Percentiles rank a stretch among this genome's conserved stretches.
Evolutionary conservation across 805 yeast species (phyloP).

Genomic region (Candida mattraensis): DNA sequence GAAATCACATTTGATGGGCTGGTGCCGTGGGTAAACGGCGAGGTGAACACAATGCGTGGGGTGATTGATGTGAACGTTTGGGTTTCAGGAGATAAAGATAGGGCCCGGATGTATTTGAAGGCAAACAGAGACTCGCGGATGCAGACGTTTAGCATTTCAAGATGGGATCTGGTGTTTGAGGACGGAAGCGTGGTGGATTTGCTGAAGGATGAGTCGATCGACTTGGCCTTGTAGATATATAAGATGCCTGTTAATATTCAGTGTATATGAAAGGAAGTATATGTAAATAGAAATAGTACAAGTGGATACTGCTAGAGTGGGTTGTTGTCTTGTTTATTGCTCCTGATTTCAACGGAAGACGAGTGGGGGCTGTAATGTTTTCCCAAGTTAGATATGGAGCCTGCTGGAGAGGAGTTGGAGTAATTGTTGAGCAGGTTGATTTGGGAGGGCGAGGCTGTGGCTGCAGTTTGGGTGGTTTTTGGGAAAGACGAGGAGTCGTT

Average conservation of each 20-base stretch:
- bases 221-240: slow-evolving; percentile 26
- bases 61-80: slow-evolving; percentile 69
- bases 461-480: slow-evolving; percentile 24
- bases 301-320: too few species aligned
- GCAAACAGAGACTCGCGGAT: slow-evolving; percentile 67
- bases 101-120: slow-evolving; percentile 57
- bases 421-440: slow-evolving; percentile 30
- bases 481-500: slow-evolving; percentile 36
- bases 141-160: slow-evolving; percentile 56
- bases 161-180: slow-evolving; percentile 60
- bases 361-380: too few species aligned
- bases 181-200: slow-evolving; percentile 44
- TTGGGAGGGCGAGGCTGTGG: slow-evolving; percentile 29
- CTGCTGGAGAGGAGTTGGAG: slow-evolving; percentile 10
- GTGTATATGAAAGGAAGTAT: background rate
- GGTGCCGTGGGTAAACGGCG: slow-evolving; percentile 89
- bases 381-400: slow-evolving; percentile 20
- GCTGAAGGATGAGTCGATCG: slow-evolving; percentile 45
- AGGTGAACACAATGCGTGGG: slow-evolving; percentile 80
- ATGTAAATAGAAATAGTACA: too few species aligned
- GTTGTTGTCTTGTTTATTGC: too few species aligned
- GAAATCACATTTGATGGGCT: slow-evolving; percentile 71
- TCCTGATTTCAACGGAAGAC: too few species aligned
- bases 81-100: slow-evolving; percentile 63
- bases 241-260: background rate